These are phyloP conservation scores for Phialocephala subalpina DNA, from an alignment of 2,329 filamentous ascomycete species.

Conservation along the genomic window DNA sequence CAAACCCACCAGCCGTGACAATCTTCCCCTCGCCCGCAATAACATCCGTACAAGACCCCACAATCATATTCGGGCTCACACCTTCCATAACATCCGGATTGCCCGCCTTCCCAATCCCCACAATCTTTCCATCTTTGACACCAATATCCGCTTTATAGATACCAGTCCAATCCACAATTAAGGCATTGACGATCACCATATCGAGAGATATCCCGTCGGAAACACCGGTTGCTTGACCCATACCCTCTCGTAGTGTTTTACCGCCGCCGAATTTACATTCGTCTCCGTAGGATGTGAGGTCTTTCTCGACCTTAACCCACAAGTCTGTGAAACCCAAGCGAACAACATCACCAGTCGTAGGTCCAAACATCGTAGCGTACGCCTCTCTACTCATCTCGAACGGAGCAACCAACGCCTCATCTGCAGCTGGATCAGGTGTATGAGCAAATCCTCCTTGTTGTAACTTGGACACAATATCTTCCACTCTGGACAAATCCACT, in stretches of 20 bases:
- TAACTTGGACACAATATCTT: constrained; percentile 72
- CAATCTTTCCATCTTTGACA: constrained; percentile 86
- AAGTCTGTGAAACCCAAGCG: constrained; percentile 84
- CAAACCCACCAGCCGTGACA: constrained; percentile 87
- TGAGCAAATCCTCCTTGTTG: constrained; percentile 82
- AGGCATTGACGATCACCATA: constrained; percentile 86
- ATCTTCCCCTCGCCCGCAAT: constrained; percentile 92
- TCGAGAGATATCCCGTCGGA: constrained; percentile 78
- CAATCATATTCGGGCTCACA: constrained; percentile 78
- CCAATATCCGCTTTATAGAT: constrained; percentile 98
- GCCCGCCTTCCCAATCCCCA: constrained; percentile 91
- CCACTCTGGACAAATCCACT: constrained; percentile 69
- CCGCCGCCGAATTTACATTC: constrained; percentile 96
- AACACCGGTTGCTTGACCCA: constrained; percentile 89
- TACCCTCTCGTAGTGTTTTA: constrained; percentile 92
- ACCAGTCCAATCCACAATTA: constrained; percentile 89
- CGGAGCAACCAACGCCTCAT: constrained; percentile 62
- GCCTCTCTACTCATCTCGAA: constrained; percentile 79
- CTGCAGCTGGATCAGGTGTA: constrained; percentile 66
- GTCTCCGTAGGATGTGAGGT: constrained; percentile 85
- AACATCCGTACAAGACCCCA: constrained; percentile 90
- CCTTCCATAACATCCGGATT: constrained; percentile 98
- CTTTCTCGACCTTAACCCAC: constrained; percentile 90
- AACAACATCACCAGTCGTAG: constrained; percentile 87
- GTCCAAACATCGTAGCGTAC: constrained; percentile 91